Evolutionary conservation across 495 filamentous ascomycete species (phyloP).

Genomic region (Penicillium pancosmium): DNA sequence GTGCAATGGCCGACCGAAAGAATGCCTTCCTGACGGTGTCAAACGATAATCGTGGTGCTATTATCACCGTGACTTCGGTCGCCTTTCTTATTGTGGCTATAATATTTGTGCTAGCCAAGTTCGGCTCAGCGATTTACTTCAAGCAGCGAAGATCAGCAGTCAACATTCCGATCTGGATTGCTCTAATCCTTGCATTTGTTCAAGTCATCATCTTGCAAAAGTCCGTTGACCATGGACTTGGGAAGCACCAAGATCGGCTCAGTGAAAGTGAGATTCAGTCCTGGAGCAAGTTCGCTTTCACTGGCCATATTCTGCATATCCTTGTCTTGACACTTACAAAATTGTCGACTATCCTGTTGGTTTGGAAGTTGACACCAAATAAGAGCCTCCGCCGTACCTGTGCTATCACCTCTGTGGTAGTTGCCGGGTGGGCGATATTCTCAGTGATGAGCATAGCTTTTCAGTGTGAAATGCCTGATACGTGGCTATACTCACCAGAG

Average conservation of each 20-base stretch:
- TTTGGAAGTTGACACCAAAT: conserved; percentile 30
- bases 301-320: conserved; percentile 31
- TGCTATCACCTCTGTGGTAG: conserved; percentile 8
- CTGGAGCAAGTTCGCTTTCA: conserved; percentile 30
- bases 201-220: conserved; percentile 31
- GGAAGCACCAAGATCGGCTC: conserved; percentile 24
- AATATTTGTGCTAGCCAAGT: conserved; percentile 29
- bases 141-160: conserved; percentile 30
- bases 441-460: conserved; percentile 28
- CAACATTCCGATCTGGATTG: conserved; percentile 37
- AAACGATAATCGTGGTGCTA: conserved; percentile 24
- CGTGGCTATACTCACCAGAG: conserved; percentile 29
- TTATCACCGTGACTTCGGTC: conserved; percentile 29
- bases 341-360: conserved; percentile 23
- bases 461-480: conserved; percentile 27
- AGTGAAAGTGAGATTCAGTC: conserved; percentile 17
- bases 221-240: conserved; percentile 30
- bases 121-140: conserved; percentile 30
- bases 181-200: conserved; percentile 26
- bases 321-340: conserved; percentile 18
- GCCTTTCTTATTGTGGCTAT: conserved; percentile 27
- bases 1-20: conserved; percentile 20
- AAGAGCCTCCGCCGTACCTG: conserved; percentile 23
- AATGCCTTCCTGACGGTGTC: conserved; percentile 23
- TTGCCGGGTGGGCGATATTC: conserved; percentile 25